phyloP scores from a whole-genome alignment of 2,329 filamentous ascomycete species.

The Cladosporium sp. region DNA sequence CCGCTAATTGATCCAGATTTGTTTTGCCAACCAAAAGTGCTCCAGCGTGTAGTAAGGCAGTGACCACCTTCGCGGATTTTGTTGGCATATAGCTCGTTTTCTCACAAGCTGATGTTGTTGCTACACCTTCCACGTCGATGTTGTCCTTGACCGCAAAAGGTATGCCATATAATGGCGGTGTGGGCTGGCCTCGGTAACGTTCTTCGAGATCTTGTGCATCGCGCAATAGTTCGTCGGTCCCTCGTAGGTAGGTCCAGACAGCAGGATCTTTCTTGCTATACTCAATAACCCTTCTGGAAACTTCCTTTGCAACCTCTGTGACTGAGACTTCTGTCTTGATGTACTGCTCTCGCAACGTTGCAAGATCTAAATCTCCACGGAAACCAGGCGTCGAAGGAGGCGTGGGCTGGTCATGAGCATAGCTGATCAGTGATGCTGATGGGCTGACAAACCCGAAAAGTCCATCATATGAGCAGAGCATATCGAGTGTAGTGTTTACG shows the following conservation, averaged over 20 bases:
- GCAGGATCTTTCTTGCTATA: slow-evolving; percentile 51
- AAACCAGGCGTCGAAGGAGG: slow-evolving; percentile 42
- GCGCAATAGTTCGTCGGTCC: slow-evolving; percentile 42
- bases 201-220: slow-evolving; percentile 44
- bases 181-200: slow-evolving; percentile 43
- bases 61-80: slow-evolving; percentile 53
- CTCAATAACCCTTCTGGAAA: slow-evolving; percentile 51
- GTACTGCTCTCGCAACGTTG: slow-evolving; percentile 48
- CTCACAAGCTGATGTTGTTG: slow-evolving; percentile 55
- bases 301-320: slow-evolving; percentile 43
- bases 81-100: slow-evolving; percentile 50
- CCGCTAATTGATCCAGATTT: slow-evolving; percentile 64
- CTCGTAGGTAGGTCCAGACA: slow-evolving; percentile 53
- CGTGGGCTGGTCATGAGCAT: slow-evolving; percentile 32
- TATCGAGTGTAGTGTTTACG: slow-evolving; percentile 51
- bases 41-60: slow-evolving; percentile 52
- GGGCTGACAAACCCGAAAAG: slow-evolving; percentile 48
- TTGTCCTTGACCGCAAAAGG: slow-evolving; percentile 60
- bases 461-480: slow-evolving; percentile 53
- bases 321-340: slow-evolving; percentile 46
- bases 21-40: slow-evolving; percentile 61
- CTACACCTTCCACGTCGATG: slow-evolving; percentile 53
- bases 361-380: slow-evolving; percentile 47
- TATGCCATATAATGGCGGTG: slow-evolving; percentile 56
- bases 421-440: slow-evolving; percentile 44